phyloP scores from a whole-genome alignment of 2,329 filamentous ascomycete species.

The Penicillium sp. region DNA sequence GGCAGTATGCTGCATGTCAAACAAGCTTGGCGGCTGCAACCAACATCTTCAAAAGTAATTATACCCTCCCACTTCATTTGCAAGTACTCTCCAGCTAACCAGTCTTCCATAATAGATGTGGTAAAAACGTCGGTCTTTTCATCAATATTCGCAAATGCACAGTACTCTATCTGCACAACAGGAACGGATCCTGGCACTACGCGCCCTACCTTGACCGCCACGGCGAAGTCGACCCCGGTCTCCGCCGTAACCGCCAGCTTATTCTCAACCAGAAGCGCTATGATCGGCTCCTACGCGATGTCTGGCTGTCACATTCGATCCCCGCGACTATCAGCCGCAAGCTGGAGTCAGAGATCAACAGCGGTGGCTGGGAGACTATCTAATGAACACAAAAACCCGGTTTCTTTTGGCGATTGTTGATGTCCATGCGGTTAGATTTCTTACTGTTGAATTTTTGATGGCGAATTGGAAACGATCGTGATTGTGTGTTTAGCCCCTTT shows the following conservation, averaged over 20 bases:
- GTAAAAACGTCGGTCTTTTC: constrained; percentile 86
- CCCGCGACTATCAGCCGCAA: constrained; percentile 87
- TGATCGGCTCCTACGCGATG: constrained; percentile 78
- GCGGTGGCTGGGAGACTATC: constrained; percentile 87
- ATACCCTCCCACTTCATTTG: background rate
- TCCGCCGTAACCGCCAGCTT: constrained; percentile 82
- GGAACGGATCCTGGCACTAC: constrained; percentile 77
- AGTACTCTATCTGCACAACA: constrained; percentile 79
- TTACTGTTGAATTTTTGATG: constrained; percentile 1
- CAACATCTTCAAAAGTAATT: constrained; percentile 83
- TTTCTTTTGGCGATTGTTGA: background rate
- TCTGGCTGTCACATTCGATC: constrained; percentile 83
- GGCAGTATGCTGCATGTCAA: constrained; percentile 78
- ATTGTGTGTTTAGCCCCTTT: constrained; percentile 1
- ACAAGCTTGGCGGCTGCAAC: constrained; percentile 77
- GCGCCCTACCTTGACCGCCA: constrained; percentile 96
- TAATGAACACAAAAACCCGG: constrained; percentile 25
- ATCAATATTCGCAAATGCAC: constrained; percentile 97
- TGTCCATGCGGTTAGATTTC: constrained; percentile 4
- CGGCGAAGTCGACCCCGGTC: constrained; percentile 89
- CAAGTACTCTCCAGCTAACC: constrained; percentile 11
- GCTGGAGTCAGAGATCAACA: constrained; percentile 93
- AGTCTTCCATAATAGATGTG: constrained; percentile 61
- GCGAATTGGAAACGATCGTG: background rate
- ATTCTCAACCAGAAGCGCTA: constrained; percentile 94